A percentile compares a stretch with the other conserved stretches of the same genome.
These are phyloP conservation scores for Cyclospora cayetanensis DNA, from an alignment of 169 alveolate genomes.

Conservation along the genomic window DNA sequence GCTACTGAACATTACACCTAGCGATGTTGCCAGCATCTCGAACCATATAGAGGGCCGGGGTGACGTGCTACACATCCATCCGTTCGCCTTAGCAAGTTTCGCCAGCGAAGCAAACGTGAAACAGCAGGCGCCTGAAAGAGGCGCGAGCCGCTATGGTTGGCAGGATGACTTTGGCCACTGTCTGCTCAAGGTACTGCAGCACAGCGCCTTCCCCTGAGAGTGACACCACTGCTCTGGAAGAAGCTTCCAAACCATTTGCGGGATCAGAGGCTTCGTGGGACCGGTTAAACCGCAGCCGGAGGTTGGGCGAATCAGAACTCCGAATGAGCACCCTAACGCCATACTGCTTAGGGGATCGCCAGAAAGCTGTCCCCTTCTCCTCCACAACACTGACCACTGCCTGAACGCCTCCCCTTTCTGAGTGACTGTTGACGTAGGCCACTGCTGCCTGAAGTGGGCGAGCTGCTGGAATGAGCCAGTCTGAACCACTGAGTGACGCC, in stretches of 20 bases:
- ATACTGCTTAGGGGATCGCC: neutral
- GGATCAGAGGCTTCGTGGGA: too few species aligned
- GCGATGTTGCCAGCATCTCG: too few species aligned
- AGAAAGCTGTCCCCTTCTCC: neutral
- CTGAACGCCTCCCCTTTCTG: constrained; percentile 19
- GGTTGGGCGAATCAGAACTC: neutral
- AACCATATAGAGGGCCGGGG: too few species aligned
- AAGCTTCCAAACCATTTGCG: too few species aligned
- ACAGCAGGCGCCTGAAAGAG: neutral
- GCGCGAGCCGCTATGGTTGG: neutral
- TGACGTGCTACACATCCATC: too few species aligned
- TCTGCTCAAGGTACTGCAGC: constrained; percentile 13
- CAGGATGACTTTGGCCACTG: neutral
- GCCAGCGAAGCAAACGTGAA: neutral
- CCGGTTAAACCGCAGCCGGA: neutral
- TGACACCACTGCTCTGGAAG: neutral
- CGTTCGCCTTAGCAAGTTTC: neutral
- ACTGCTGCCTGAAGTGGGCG: constrained; percentile 2
- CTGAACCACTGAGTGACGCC: neutral
- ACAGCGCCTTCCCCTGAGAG: neutral
- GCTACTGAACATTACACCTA: too few species aligned
- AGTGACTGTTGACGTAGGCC: neutral
- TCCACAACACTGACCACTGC: neutral
- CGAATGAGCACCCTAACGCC: neutral
- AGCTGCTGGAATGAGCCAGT: neutral